phyloP scores from a whole-genome alignment of 2,329 filamentous ascomycete genomes.

The Trichophyton schoenleinii region DNA sequence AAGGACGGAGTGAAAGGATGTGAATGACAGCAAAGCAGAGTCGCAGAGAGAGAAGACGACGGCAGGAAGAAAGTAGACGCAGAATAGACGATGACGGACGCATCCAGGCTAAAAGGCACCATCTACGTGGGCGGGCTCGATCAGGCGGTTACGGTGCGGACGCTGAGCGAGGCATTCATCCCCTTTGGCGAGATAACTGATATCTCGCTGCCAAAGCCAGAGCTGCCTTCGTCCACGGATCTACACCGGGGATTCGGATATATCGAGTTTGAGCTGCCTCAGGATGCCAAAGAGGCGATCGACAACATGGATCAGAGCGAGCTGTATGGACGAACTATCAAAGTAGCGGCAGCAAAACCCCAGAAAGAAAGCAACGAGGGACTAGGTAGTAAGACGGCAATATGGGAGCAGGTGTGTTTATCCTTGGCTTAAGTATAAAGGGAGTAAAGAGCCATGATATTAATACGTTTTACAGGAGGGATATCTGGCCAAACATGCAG shows the following conservation, averaged over 20 bases:
- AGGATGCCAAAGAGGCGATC: conserved; percentile 86
- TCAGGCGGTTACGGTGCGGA: conserved; percentile 58
- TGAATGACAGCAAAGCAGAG: not conserved
- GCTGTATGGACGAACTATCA: conserved; percentile 82
- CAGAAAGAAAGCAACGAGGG: conserved; percentile 82
- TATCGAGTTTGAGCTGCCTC: conserved; percentile 76
- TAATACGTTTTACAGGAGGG: conserved; percentile 55
- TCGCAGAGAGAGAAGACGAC: not conserved
- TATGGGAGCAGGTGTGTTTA: conserved; percentile 82
- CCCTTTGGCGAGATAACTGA: conserved; percentile 94
- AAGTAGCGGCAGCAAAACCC: conserved; percentile 80
- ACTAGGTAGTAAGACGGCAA: conserved; percentile 78
- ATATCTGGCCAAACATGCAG: conserved; percentile 80
- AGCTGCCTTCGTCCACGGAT: conserved; percentile 64
- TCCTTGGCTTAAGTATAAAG: not conserved
- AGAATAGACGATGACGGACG: conserved; percentile 55
- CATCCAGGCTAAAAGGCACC: conserved; percentile 73
- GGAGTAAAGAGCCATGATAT: not conserved
- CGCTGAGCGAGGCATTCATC: conserved; percentile 80
- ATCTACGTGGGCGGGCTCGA: conserved; percentile 86
- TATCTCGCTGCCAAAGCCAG: conserved; percentile 78
- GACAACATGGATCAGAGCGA: conserved; percentile 99
- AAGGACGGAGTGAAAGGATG: not conserved
- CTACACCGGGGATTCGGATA: conserved; percentile 89
- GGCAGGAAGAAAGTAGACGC: not conserved